phyloP scores from a whole-genome alignment of 2,329 filamentous ascomycete genomes.

The Fusarium sp. region DNA sequence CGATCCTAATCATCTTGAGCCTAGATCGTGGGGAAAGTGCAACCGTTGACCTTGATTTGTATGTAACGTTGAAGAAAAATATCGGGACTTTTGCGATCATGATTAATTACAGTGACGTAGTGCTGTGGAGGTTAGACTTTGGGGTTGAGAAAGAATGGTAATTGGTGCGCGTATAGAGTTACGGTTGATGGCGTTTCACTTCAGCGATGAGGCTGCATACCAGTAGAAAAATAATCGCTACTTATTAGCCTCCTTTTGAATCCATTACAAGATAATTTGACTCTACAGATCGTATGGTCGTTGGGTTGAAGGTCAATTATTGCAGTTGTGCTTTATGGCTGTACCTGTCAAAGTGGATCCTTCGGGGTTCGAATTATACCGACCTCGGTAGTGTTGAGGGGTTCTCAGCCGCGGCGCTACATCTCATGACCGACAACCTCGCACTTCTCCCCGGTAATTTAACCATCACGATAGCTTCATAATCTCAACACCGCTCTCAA shows the following conservation, averaged over 20 bases:
- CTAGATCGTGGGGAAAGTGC: slow-evolving; percentile 4
- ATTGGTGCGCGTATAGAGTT: slow-evolving; percentile 13
- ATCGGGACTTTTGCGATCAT: slow-evolving; percentile 4
- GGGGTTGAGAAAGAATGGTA: background rate
- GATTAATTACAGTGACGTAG: slow-evolving; percentile 21
- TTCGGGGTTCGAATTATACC: slow-evolving; percentile 7
- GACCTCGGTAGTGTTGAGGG: slow-evolving; percentile 15
- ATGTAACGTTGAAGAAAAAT: slow-evolving; percentile 25
- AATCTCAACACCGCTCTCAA: background rate
- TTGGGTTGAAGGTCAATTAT: too few species aligned
- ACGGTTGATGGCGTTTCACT: background rate
- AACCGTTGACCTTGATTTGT: background rate
- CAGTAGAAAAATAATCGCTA: too few species aligned
- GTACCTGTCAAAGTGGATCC: background rate
- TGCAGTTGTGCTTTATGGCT: background rate
- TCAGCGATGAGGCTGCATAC: background rate
- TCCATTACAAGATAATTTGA: too few species aligned
- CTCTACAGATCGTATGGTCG: too few species aligned
- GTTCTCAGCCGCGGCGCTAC: background rate
- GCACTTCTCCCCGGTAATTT: background rate
- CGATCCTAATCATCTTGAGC: slow-evolving; percentile 8
- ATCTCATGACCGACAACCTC: background rate
- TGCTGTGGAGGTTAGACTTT: background rate
- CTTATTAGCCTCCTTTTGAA: too few species aligned
- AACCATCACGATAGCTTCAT: slow-evolving; percentile 12